Evolutionary conservation across 1,139 yeast species (phyloP).

Genomic region (Debaryomyces robertsiae): DNA sequence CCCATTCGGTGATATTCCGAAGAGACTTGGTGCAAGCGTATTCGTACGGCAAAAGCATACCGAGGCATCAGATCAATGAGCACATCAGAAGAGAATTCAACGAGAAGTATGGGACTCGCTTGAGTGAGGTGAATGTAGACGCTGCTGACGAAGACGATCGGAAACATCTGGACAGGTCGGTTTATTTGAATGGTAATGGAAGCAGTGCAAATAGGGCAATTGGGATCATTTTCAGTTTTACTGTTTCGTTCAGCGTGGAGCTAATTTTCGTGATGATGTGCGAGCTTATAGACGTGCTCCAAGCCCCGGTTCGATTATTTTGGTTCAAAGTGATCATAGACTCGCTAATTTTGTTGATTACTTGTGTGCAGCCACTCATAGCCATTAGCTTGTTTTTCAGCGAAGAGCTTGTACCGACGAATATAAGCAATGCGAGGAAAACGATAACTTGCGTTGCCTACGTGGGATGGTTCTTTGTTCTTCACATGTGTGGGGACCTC

Average conservation of each 20-base stretch:
- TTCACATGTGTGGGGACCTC: slow-evolving; percentile 41
- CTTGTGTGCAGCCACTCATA: slow-evolving; percentile 37
- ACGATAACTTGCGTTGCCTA: slow-evolving; percentile 19
- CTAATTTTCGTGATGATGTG: slow-evolving; percentile 41
- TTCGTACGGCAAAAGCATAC: slow-evolving; percentile 21
- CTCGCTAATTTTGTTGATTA: slow-evolving; percentile 33
- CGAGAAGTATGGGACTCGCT: slow-evolving; percentile 17
- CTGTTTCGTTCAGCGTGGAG: slow-evolving; percentile 35
- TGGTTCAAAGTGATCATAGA: slow-evolving; percentile 38
- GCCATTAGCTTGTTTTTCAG: slow-evolving; percentile 33
- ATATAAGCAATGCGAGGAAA: slow-evolving; percentile 12
- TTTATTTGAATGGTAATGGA: not conserved
- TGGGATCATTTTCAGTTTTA: slow-evolving; percentile 32
- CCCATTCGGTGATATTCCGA: slow-evolving; percentile 27
- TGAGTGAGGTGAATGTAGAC: slow-evolving; percentile 23
- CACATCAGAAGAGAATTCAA: slow-evolving; percentile 20
- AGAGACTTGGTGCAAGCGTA: slow-evolving; percentile 29
- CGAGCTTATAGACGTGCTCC: slow-evolving; percentile 34
- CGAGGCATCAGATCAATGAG: slow-evolving; percentile 26
- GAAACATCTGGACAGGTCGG: slow-evolving; percentile 10
- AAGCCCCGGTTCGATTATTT: slow-evolving; percentile 24
- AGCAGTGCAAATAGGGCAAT: slow-evolving; percentile 17
- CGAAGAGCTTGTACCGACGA: slow-evolving; percentile 29
- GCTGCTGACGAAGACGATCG: slow-evolving; percentile 20
- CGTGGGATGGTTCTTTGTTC: slow-evolving; percentile 34